Percentiles rank a stretch among this genome's conserved stretches.
Evolutionary conservation across 2,329 filamentous ascomycete species (phyloP).

Genomic region (Beauveria rudraprayagi): DNA sequence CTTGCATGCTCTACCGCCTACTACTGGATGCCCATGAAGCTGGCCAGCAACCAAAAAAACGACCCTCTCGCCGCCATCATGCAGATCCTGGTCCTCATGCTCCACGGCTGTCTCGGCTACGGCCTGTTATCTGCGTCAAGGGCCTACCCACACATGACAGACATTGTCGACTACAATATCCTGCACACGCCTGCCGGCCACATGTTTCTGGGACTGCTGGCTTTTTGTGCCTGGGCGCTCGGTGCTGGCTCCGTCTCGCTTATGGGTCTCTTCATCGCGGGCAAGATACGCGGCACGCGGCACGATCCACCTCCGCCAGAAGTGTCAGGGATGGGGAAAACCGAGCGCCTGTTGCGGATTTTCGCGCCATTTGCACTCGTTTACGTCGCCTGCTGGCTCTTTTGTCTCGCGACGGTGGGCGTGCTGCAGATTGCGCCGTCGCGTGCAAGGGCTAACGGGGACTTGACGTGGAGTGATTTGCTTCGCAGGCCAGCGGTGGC

Average conservation of each 20-base stretch:
- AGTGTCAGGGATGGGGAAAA: neutral
- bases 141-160: neutral
- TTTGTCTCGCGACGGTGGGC: neutral
- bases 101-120: neutral
- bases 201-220: neutral
- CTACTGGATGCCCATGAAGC: constrained; percentile 3
- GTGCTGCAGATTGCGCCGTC: neutral
- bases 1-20: neutral
- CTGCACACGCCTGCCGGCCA: neutral
- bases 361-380: neutral
- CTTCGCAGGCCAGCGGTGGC: neutral
- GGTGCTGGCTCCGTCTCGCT: neutral
- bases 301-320: neutral
- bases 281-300: neutral
- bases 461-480: neutral
- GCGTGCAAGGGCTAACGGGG: neutral
- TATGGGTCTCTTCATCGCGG: neutral
- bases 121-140: neutral
- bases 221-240: neutral
- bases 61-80: neutral
- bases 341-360: neutral
- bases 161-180: neutral
- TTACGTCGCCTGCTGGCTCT: neutral
- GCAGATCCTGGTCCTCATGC: neutral
- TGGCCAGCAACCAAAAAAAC: neutral